phyloP scores from a whole-genome alignment of 2,329 filamentous ascomycete genomes.

The Xylariaceae sp. region DNA sequence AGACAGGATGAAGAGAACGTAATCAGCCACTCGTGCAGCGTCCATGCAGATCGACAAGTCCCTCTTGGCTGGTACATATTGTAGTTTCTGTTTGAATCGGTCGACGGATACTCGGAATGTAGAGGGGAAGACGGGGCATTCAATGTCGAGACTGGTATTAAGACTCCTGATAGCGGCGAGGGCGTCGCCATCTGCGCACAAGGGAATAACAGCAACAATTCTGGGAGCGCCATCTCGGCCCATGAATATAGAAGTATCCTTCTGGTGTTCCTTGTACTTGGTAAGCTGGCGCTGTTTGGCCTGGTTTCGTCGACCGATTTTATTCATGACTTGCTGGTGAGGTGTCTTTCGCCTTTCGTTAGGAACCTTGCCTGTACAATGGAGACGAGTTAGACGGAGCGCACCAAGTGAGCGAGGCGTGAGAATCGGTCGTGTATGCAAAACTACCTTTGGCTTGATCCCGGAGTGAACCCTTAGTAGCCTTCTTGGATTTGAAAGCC shows the following conservation, averaged over 20 bases:
- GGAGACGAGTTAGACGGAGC: background rate
- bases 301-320: constrained; percentile 91
- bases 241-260: constrained; percentile 75
- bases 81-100: constrained; percentile 89
- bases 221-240: constrained; percentile 83
- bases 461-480: constrained; percentile 81
- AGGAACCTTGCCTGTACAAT: constrained; percentile 65
- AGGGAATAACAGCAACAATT: constrained; percentile 80
- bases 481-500: constrained; percentile 85
- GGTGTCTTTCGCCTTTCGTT: constrained; percentile 83
- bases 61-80: constrained; percentile 72
- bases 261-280: constrained; percentile 79
- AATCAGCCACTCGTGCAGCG: constrained; percentile 83
- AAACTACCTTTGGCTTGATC: constrained; percentile 73
- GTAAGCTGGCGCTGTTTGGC: constrained; percentile 81
- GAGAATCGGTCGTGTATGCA: background rate
- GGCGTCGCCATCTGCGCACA: constrained; percentile 69
- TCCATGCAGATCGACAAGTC: constrained; percentile 77
- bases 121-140: constrained; percentile 57
- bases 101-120: constrained; percentile 69
- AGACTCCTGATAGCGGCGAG: constrained; percentile 63
- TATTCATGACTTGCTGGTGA: constrained; percentile 96
- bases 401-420: background rate
- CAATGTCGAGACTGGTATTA: constrained; percentile 75
- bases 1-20: constrained; percentile 81